Percentiles rank a stretch among this genome's conserved stretches.
These are phyloP conservation scores for Solanum etuberosum DNA, from an alignment of 257 asterid species.

Conservation along the genomic window DNA sequence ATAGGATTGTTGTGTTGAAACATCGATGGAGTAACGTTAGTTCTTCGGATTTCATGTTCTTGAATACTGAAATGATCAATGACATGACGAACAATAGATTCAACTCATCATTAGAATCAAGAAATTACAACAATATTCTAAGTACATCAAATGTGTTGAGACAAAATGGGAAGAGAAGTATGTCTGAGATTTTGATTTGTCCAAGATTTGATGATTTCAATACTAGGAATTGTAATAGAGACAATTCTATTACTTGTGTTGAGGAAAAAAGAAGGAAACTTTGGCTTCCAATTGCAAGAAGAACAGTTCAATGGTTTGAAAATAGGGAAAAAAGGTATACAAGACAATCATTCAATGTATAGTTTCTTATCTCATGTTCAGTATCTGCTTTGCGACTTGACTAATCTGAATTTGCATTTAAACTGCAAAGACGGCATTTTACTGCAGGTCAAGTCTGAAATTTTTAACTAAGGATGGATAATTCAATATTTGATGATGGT, in stretches of 20 bases:
- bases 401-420: not conserved
- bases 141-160: conserved; percentile 5
- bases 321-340: conserved; percentile 39
- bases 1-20: conserved; percentile 33
- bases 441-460: rapidly evolving
- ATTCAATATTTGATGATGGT: not conserved
- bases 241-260: not conserved
- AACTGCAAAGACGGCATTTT: not conserved
- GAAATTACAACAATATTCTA: not conserved
- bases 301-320: conserved; percentile 74
- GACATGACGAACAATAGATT: conserved; percentile 31
- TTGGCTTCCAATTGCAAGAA: conserved; percentile 82
- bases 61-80: conserved; percentile 37
- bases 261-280: conserved; percentile 34
- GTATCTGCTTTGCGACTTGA: not conserved
- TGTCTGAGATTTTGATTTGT: conserved; percentile 62
- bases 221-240: not conserved
- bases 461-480: not conserved
- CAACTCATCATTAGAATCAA: conserved; percentile 12
- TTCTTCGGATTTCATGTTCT: conserved; percentile 50
- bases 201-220: conserved; percentile 31
- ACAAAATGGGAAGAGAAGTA: conserved; percentile 34
- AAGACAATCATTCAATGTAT: conserved; percentile 8
- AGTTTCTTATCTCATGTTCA: not conserved
- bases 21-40: conserved; percentile 58